A percentile compares a stretch with the other conserved stretches of the same genome.
phyloP scores from a whole-genome alignment of 2,329 filamentous ascomycete species.

The Colletotrichum chrysophilum region DNA sequence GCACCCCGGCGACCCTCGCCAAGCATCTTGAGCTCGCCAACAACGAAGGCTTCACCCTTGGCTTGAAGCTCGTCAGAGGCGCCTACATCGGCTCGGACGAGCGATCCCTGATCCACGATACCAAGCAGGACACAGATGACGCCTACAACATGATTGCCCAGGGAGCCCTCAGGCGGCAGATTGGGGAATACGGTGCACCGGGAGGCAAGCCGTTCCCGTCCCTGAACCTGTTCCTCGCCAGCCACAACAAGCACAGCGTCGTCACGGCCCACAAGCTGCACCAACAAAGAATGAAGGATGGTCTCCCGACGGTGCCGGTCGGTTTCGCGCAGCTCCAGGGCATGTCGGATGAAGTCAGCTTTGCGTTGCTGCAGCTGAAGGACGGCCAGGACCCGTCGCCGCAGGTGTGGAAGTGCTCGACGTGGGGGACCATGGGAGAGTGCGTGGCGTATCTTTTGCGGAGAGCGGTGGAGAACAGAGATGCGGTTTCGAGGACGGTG shows the following conservation, averaged over 20 bases:
- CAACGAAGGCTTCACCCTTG: slow-evolving; percentile 67
- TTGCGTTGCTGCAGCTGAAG: slow-evolving; percentile 51
- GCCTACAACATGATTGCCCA: slow-evolving; percentile 76
- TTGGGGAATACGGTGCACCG: slow-evolving; percentile 43
- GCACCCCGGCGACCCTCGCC: slow-evolving; percentile 60
- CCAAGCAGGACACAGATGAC: slow-evolving; percentile 72
- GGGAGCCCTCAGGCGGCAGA: slow-evolving; percentile 68
- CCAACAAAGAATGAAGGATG: slow-evolving; percentile 54
- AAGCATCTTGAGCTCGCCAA: slow-evolving; percentile 64
- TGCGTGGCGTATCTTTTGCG: slow-evolving; percentile 30
- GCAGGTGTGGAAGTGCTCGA: slow-evolving; percentile 30
- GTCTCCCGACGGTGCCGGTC: slow-evolving; percentile 43
- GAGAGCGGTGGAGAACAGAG: slow-evolving; percentile 31
- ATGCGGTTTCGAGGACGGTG: slow-evolving; percentile 36
- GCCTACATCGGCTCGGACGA: slow-evolving; percentile 77
- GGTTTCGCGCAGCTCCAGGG: slow-evolving; percentile 46
- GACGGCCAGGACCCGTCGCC: neutral
- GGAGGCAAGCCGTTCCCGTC: slow-evolving; percentile 55
- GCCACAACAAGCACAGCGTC: slow-evolving; percentile 67
- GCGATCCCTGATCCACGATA: slow-evolving; percentile 72
- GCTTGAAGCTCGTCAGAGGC: slow-evolving; percentile 77
- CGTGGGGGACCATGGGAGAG: slow-evolving; percentile 31
- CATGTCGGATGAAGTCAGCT: slow-evolving; percentile 93
- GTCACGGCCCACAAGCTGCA: slow-evolving; percentile 67
- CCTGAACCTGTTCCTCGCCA: slow-evolving; percentile 75